Percentiles rank a stretch among this genome's conserved stretches.
These are phyloP conservation scores for Rhexocercosporidium sp. DNA, from an alignment of 2,329 filamentous ascomycete species.

Conservation along the genomic window DNA sequence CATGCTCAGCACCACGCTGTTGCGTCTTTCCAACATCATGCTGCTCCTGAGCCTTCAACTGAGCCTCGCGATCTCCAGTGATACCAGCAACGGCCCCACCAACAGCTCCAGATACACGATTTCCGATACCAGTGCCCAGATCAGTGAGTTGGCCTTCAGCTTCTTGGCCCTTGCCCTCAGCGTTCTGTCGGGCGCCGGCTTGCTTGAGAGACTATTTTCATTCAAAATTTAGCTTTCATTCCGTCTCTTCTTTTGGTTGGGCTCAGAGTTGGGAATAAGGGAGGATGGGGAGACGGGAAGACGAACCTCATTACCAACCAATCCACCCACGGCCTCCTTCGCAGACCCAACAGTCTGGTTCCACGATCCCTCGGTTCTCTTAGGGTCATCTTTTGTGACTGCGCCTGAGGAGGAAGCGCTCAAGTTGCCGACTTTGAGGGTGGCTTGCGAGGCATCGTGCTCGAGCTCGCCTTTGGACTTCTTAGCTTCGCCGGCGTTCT, in stretches of 20 bases:
- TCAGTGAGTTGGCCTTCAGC: constrained; percentile 82
- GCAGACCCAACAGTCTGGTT: constrained; percentile 88
- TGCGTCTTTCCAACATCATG: constrained; percentile 85
- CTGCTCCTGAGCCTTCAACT: constrained; percentile 67
- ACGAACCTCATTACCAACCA: constrained; percentile 73
- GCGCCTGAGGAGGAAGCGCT: constrained; percentile 73
- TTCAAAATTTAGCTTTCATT: neutral
- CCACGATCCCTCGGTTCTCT: constrained; percentile 76
- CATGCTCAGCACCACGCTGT: constrained; percentile 82
- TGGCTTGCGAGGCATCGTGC: constrained; percentile 75
- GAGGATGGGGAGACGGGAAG: neutral
- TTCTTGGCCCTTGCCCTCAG: constrained; percentile 79
- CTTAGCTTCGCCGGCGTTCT: constrained; percentile 48
- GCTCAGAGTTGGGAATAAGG: neutral
- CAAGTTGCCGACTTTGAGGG: constrained; percentile 74
- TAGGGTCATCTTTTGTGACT: constrained; percentile 71
- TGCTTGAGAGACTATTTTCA: constrained; percentile 66
- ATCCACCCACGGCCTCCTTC: constrained; percentile 80
- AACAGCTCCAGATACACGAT: constrained; percentile 73
- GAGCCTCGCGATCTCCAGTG: constrained; percentile 70
- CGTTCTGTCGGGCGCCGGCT: constrained; percentile 77
- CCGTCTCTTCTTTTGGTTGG: neutral
- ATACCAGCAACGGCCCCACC: constrained; percentile 74
- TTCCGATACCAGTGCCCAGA: constrained; percentile 67
- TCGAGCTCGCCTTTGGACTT: constrained; percentile 70